Evolutionary conservation across 2,329 filamentous ascomycete species (phyloP).

Genomic region (Penicillium vulpinum): DNA sequence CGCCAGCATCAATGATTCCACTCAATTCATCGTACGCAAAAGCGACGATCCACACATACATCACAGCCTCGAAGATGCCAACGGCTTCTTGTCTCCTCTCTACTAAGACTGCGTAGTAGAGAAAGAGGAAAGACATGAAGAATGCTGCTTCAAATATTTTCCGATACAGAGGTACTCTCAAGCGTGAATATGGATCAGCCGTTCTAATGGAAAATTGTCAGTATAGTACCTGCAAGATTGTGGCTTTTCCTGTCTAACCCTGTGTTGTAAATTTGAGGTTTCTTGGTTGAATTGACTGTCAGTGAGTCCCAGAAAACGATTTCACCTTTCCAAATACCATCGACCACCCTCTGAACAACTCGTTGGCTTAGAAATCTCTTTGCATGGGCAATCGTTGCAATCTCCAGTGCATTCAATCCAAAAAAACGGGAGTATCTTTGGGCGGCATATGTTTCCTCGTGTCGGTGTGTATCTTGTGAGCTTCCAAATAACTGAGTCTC

Average conservation of each 20-base stretch:
- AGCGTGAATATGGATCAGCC: conserved; percentile 71
- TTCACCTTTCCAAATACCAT: conserved; percentile 81
- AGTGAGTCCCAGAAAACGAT: conserved; percentile 84
- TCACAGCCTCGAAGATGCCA: conserved; percentile 66
- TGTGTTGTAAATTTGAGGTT: conserved; percentile 72
- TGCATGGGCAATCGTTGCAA: conserved; percentile 75
- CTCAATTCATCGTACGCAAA: conserved; percentile 87
- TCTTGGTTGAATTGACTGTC: conserved; percentile 71
- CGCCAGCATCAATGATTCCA: conserved; percentile 81
- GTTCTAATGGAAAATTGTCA: conserved; percentile 39
- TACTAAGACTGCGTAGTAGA: conserved; percentile 86
- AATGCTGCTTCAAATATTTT: conserved; percentile 83
- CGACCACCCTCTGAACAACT: conserved; percentile 78
- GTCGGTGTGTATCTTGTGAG: conserved; percentile 45
- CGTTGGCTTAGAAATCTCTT: conserved; percentile 82
- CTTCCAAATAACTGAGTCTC: conserved; percentile 46
- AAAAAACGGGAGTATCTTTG: conserved; percentile 69
- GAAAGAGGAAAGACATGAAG: conserved; percentile 70
- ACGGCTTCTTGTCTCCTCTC: conserved; percentile 67
- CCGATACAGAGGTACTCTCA: conserved; percentile 78
- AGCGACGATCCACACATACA: conserved; percentile 83
- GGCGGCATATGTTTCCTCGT: conserved; percentile 56
- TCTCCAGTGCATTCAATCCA: conserved; percentile 81
- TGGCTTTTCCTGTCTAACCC: conserved; percentile 30
- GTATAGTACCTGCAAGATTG: conserved; percentile 26